Conservation (phyloP, 169 alveolate genomes). For the Plasmodium coatneyi region DNA sequence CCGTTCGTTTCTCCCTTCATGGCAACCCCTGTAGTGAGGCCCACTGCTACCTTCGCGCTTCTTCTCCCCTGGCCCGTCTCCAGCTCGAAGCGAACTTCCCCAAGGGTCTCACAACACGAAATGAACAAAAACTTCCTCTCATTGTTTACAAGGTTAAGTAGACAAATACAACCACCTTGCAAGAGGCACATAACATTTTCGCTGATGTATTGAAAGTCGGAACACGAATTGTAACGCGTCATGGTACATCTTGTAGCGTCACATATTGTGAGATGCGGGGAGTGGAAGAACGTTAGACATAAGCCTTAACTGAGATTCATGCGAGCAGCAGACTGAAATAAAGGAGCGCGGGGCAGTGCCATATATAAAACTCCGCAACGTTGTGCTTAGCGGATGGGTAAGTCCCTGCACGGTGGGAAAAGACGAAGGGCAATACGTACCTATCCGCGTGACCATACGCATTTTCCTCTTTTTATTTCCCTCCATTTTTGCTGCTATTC, state of each 20-base stretch:
- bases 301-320: background rate
- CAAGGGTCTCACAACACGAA: constrained; percentile 1
- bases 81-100: background rate
- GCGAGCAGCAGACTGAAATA: background rate
- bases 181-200: constrained; percentile 26
- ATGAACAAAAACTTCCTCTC: constrained; percentile 35
- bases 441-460: background rate
- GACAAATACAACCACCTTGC: constrained; percentile 32
- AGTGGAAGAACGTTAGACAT: background rate
- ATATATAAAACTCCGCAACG: background rate
- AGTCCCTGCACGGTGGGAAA: background rate
- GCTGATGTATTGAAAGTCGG: constrained; percentile 29
- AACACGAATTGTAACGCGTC: constrained; percentile 13
- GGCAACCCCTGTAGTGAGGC: background rate
- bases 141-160: constrained; percentile 9
- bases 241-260: background rate
- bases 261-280: background rate
- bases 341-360: background rate
- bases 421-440: background rate
- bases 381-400: background rate
- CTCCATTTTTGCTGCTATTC: background rate
- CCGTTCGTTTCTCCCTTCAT: background rate
- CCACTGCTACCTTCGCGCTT: background rate
- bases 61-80: background rate
- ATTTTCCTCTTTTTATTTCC: background rate